These are phyloP conservation scores for Termitomyces sp. DNA, from an alignment of 768 basidiomycete genomes.

Conservation along the genomic window DNA sequence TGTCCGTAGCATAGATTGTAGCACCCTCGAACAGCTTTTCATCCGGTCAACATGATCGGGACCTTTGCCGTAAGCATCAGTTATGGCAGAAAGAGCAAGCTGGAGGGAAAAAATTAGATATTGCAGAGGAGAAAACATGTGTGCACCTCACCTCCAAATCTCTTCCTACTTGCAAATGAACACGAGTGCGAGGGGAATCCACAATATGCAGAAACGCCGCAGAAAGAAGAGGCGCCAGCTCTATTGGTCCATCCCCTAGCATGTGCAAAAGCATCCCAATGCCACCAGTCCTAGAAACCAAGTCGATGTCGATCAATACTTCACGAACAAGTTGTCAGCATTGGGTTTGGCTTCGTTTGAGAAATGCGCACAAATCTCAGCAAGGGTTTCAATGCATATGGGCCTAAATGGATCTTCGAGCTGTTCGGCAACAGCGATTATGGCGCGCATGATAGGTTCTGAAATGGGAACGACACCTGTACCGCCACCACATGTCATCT, in stretches of 20 bases:
- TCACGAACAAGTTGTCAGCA: slow-evolving; percentile 4
- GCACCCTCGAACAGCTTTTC: slow-evolving; percentile 68
- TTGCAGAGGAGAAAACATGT: neutral
- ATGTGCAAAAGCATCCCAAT: slow-evolving; percentile 82
- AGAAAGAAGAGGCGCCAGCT: slow-evolving; percentile 73
- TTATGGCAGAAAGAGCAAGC: slow-evolving; percentile 86
- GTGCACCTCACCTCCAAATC: slow-evolving; percentile 76
- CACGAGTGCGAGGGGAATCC: slow-evolving; percentile 79
- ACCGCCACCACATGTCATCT: slow-evolving; percentile 31
- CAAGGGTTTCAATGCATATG: slow-evolving; percentile 79
- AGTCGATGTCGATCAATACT: slow-evolving; percentile 87
- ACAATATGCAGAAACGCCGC: slow-evolving; percentile 77
- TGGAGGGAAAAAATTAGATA: slow-evolving; percentile 19
- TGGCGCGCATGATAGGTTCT: slow-evolving; percentile 74
- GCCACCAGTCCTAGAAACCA: slow-evolving; percentile 76
- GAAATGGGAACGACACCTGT: slow-evolving; percentile 55
- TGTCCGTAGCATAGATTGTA: slow-evolving; percentile 78
- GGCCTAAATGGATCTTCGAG: slow-evolving; percentile 83
- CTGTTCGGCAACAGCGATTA: slow-evolving; percentile 93
- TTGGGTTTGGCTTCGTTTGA: neutral
- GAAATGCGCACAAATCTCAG: slow-evolving; percentile 72
- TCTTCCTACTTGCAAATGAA: slow-evolving; percentile 69
- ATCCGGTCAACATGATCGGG: slow-evolving; percentile 75
- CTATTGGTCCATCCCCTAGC: slow-evolving; percentile 84
- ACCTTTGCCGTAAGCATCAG: slow-evolving; percentile 87